Evolutionary conservation across 805 yeast genomes (phyloP), one percentile per base, ranked within the genome.

Genomic region (Candida nitratophila): DNA sequence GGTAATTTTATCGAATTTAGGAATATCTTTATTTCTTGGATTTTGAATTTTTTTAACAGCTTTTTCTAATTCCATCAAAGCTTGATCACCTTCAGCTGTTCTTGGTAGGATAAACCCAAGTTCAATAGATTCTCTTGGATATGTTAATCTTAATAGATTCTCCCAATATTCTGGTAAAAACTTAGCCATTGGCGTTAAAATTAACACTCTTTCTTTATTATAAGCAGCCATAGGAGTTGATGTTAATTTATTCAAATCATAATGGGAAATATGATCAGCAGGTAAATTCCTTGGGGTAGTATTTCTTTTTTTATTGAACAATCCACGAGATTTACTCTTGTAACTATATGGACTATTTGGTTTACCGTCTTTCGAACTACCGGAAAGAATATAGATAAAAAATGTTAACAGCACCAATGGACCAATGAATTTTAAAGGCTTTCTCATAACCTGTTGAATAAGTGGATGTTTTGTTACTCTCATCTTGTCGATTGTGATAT

Each of bases 61-160:
- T 37, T 68, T 64, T 61, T 89, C 96, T 53, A 93, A 71, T 51
- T 72, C 65, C 53, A 75, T 74, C 54, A 91, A 69, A 0, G 95
- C 95, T 17, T 60, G 61, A 63, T 90, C 96, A 32, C 98, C 99
- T 40, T 85, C 86, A 16, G 70, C 63, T 30, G 80, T 78, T 54
- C 95, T 73, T 45, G 99, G 98, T 34, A 90, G 74, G 42, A 93
- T 91, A 60, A 93, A 90, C 0, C 98, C 99, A 42, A 93, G 71
- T 54, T 90, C 95, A 41, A 91, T 74, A 49, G 86, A 74, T 41
- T 79, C 81, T 62, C 91, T 85, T 44, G 96, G 97, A 62, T 93
- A 93, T 19, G 80, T 69, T 54, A 93, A 67, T 51, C 72, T 72
- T 47, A 84, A 63, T 47, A 93, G 65, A 62, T 93, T 93, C 33